Evolutionary conservation across 2,329 filamentous ascomycete genomes (phyloP).

Genomic region (Drechslerella coelobrocha): DNA sequence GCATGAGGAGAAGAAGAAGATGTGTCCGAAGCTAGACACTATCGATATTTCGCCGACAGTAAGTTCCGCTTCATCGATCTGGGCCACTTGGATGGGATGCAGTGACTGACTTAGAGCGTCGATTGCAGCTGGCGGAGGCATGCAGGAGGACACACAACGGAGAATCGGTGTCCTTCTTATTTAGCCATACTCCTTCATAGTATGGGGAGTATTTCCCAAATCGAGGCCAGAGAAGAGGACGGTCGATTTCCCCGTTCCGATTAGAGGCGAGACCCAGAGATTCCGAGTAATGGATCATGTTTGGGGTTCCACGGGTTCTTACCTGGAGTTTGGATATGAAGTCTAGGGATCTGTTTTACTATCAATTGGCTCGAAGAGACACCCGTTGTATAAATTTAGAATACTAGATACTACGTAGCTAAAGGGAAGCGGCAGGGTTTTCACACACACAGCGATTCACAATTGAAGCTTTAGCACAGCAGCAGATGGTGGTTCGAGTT

Average conservation of each 20-base stretch:
- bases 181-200: slow-evolving; percentile 69
- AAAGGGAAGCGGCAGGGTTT: no score
- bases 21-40: slow-evolving; percentile 80
- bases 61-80: slow-evolving; percentile 15
- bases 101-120: neutral
- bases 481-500: no score
- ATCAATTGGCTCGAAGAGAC: no score
- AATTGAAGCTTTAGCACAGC: no score
- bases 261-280: slow-evolving; percentile 10
- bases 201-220: slow-evolving; percentile 33
- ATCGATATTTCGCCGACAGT: slow-evolving; percentile 86
- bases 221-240: slow-evolving; percentile 4
- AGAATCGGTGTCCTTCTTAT: slow-evolving; percentile 71
- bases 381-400: no score
- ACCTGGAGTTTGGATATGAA: slow-evolving; percentile 1
- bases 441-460: no score
- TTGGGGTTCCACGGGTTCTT: neutral
- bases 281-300: neutral
- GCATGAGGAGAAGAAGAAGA: slow-evolving; percentile 77
- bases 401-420: no score
- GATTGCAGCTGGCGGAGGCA: slow-evolving; percentile 68
- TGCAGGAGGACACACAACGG: slow-evolving; percentile 74
- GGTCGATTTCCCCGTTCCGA: slow-evolving; percentile 20
- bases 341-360: neutral
- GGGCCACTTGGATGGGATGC: neutral